Conservation (phyloP, 176 grass and related monocot species). For the Paspalum vaginatum region DNA sequence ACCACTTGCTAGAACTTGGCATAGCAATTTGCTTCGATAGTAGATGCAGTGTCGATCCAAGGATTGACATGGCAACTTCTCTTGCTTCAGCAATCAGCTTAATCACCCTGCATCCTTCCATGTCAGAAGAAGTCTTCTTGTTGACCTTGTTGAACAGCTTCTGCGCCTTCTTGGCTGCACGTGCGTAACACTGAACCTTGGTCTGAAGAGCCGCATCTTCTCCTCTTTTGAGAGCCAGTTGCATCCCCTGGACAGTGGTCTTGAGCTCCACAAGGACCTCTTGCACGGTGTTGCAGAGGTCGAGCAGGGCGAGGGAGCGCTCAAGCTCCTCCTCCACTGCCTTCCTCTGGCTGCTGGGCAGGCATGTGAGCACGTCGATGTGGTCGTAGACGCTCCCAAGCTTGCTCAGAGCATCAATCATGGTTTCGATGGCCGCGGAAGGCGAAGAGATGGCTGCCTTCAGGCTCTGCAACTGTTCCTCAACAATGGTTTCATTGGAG, state of each 20-base stretch:
- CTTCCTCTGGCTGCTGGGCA: slow-evolving; percentile 55
- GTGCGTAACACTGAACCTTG: neutral
- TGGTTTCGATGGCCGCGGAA: slow-evolving; percentile 3
- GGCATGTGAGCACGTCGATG: slow-evolving; percentile 33
- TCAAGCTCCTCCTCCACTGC: slow-evolving; percentile 55
- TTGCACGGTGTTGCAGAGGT: slow-evolving; percentile 43
- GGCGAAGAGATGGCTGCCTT: slow-evolving; percentile 4
- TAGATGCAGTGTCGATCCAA: neutral
- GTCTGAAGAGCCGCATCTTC: slow-evolving; percentile 1
- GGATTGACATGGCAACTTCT: neutral
- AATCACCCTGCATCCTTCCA: slow-evolving; percentile 9
- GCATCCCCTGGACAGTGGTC: slow-evolving; percentile 34
- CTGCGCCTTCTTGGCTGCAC: neutral
- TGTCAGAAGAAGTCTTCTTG: neutral
- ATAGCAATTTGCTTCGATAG: neutral
- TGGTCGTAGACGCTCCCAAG: slow-evolving; percentile 20
- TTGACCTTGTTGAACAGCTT: slow-evolving; percentile 2
- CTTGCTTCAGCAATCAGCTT: neutral
- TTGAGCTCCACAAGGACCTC: slow-evolving; percentile 42
- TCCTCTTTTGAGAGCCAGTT: slow-evolving; percentile 36
- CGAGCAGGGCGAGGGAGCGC: slow-evolving; percentile 45
- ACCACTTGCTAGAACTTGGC: slow-evolving; percentile 14
- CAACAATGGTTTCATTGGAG: neutral
- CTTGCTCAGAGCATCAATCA: slow-evolving; percentile 16
- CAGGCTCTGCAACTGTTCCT: slow-evolving; percentile 34